Evolutionary conservation across 2,329 filamentous ascomycete genomes (phyloP).

Genomic region (Atkinsonella texensis): DNA sequence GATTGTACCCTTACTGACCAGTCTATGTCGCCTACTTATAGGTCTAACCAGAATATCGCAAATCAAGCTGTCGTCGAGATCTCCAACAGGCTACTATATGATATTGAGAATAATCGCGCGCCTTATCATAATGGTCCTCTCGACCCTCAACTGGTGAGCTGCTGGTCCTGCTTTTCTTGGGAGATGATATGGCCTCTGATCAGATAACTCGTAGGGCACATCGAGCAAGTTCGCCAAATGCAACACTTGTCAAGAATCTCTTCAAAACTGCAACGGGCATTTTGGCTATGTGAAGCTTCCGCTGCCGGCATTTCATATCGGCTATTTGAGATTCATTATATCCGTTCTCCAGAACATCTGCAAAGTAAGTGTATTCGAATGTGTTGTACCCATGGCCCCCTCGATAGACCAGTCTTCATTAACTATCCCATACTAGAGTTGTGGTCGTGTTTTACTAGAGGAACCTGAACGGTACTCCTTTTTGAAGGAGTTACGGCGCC

Average conservation of each 20-base stretch:
- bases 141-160: conserved; percentile 60
- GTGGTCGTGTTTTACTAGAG: conserved; percentile 69
- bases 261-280: conserved; percentile 84
- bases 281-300: conserved; percentile 89
- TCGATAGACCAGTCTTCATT: neutral
- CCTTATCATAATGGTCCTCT: conserved; percentile 76
- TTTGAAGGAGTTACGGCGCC: conserved; percentile 68
- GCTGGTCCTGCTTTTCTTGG: neutral
- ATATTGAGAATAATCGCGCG: conserved; percentile 66
- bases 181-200: conserved; percentile 2
- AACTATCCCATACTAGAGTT: conserved; percentile 31
- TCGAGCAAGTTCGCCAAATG: conserved; percentile 74
- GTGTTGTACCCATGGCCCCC: neutral
- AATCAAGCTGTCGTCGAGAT: conserved; percentile 92
- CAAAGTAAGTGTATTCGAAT: conserved; percentile 39
- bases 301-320: conserved; percentile 88
- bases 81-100: conserved; percentile 87
- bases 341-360: conserved; percentile 90
- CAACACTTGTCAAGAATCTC: conserved; percentile 67
- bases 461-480: conserved; percentile 68
- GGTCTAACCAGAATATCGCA: conserved; percentile 86
- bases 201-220: conserved; percentile 45
- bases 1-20: neutral
- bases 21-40: conserved; percentile 19
- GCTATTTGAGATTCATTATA: conserved; percentile 89